Base-by-base conservation (phyloP, 1,139 yeast genomes). In the Nadsonia starkeyi-henricii region DNA sequence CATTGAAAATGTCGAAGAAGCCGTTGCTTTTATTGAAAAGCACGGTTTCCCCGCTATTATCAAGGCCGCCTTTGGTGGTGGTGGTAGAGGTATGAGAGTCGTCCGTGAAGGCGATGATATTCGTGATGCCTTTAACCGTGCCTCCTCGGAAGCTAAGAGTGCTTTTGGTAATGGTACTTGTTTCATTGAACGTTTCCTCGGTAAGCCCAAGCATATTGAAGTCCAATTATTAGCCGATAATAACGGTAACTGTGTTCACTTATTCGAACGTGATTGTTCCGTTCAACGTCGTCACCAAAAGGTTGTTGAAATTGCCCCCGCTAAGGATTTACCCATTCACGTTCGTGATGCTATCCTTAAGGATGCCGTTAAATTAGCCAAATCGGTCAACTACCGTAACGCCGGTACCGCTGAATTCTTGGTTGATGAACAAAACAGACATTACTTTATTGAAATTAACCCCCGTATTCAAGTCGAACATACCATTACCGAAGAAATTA, bases 61-160 rank as follows among this genome's bases (percentile, higher is more conserved):
- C 68, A 91, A 91, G 71, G 98, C 99, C 44, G 98, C 98, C 44
- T 91, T 85, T 64, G 98, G 99, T 67, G 98, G 98, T 71, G 98
- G 98, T 74, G 98, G 99, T 63, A 81, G 98, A 70, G 98, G 98
- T 74, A 91, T 91, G 98, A 81, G 98, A 72, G 97, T 91, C 48
- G 98, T 93, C 47, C 77, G 94, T 63, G 96, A 91, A 67, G 97
- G 96, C 58, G 98, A 91, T 58, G 88, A 82, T 63, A 79, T 91
- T 54, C 81, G 67, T 48, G 97, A 91, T 66, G 97, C 97, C 41
- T 91, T 91, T 71, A 72, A 75, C 61, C 81, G 98, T 69, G 98
- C 98, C 44, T 79, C 85, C 43, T 83, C 95, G 41, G 98, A 93
- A 72, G 98, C 98, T 51, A 75, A 80, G 63, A 77, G 96, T 44